These are phyloP conservation scores for Skeletonema grethae DNA, from an alignment of 108 stramenopile species.

Conservation along the genomic window DNA sequence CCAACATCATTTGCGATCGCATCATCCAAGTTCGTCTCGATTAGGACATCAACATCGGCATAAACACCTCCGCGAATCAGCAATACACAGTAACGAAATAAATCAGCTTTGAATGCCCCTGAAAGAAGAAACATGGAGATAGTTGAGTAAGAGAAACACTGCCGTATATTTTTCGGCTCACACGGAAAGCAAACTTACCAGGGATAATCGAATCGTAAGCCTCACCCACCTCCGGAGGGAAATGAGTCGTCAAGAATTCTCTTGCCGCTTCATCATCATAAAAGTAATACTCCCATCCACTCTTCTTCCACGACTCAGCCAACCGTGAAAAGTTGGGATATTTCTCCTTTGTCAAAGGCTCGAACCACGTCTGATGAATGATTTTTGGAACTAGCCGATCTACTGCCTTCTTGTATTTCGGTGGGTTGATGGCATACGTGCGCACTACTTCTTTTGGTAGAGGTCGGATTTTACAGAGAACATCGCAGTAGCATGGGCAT, in stretches of 20 bases:
- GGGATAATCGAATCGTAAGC: constrained; percentile 60
- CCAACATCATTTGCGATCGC: constrained; percentile 57
- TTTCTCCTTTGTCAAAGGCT: constrained; percentile 58
- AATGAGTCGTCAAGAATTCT: constrained; percentile 57
- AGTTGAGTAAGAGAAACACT: background rate
- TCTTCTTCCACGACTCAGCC: constrained; percentile 62
- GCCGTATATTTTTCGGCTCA: background rate
- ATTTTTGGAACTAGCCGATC: constrained; percentile 58
- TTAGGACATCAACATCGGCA: constrained; percentile 69
- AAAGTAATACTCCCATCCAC: constrained; percentile 67
- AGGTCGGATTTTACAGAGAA: constrained; percentile 52
- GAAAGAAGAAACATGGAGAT: background rate
- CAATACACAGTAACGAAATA: constrained; percentile 73
- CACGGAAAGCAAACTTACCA: background rate
- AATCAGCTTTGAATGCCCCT: constrained; percentile 66
- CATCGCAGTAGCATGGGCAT: constrained; percentile 53
- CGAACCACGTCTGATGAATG: constrained; percentile 77
- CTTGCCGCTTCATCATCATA: constrained; percentile 60
- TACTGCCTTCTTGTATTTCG: constrained; percentile 37
- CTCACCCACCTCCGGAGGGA: constrained; percentile 63
- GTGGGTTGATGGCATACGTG: constrained; percentile 35
- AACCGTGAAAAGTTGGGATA: constrained; percentile 74
- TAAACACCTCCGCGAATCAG: constrained; percentile 70
- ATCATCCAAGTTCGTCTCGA: constrained; percentile 65
- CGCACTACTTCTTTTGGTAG: constrained; percentile 39